These are phyloP conservation scores for Botrytis aclada DNA, from an alignment of 2,329 filamentous ascomycete genomes.

Conservation along the genomic window DNA sequence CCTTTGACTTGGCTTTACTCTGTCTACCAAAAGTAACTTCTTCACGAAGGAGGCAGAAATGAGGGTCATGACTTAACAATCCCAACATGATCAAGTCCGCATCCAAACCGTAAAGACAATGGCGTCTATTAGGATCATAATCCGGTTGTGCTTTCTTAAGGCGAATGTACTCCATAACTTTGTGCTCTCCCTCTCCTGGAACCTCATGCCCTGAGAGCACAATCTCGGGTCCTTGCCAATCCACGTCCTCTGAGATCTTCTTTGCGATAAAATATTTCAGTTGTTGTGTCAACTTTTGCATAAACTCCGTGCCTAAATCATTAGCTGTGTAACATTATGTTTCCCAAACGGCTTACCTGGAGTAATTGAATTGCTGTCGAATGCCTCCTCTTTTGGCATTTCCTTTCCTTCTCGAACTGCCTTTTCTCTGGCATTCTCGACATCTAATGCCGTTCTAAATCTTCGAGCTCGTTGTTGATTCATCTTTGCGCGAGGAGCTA, in stretches of 20 bases:
- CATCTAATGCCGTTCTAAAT: conserved; percentile 91
- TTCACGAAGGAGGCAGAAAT: conserved; percentile 95
- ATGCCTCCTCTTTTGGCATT: conserved; percentile 91
- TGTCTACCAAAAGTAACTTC: conserved; percentile 95
- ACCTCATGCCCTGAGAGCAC: conserved; percentile 97
- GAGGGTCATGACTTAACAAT: conserved; percentile 92
- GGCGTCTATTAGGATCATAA: conserved; percentile 89
- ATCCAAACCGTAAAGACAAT: conserved; percentile 95
- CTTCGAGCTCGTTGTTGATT: conserved; percentile 96
- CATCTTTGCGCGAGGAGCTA: conserved; percentile 98
- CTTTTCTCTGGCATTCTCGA: conserved; percentile 85
- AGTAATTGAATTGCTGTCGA: conserved; percentile 99
- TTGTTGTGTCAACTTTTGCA: conserved; percentile 92
- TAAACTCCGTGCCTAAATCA: conserved; percentile 72
- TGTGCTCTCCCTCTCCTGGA: conserved; percentile 96
- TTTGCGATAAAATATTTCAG: conserved; percentile 99
- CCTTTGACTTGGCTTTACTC: conserved; percentile 85
- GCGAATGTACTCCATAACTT: conserved; percentile 99
- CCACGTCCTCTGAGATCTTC: conserved; percentile 92
- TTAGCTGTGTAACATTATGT: conserved; percentile 29
- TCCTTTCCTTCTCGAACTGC: conserved; percentile 85
- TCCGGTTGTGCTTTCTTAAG: conserved; percentile 92
- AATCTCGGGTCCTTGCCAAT: conserved; percentile 96
- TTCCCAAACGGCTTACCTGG: conserved; percentile 54
- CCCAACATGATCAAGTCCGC: conserved; percentile 99